phyloP scores from a whole-genome alignment of 2,329 filamentous ascomycete species.

The Paraphoma chrysanthemicola region DNA sequence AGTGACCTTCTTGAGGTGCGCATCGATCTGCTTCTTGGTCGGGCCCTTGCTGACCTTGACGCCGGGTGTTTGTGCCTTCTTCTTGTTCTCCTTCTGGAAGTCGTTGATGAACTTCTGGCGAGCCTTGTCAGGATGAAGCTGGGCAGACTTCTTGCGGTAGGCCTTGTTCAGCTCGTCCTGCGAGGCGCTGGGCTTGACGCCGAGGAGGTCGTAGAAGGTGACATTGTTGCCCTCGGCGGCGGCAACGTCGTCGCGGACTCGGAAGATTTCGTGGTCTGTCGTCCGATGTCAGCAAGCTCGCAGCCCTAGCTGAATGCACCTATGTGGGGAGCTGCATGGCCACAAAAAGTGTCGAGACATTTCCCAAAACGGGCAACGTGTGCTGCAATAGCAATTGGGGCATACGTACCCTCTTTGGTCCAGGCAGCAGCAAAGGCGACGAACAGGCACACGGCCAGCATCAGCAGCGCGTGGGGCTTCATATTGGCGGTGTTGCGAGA shows the following conservation, averaged over 20 bases:
- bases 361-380: background rate
- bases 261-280: constrained; percentile 96
- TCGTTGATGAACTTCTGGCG: constrained; percentile 80
- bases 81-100: constrained; percentile 61
- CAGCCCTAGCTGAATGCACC: constrained; percentile 21
- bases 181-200: constrained; percentile 73
- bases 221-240: constrained; percentile 76
- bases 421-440: constrained; percentile 77
- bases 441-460: constrained; percentile 73
- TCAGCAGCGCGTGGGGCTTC: constrained; percentile 70
- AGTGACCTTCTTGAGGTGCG: constrained; percentile 79
- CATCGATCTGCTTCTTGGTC: constrained; percentile 75
- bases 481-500: constrained; percentile 58
- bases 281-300: constrained; percentile 24
- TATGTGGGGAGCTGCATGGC: constrained; percentile 12
- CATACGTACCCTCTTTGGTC: constrained; percentile 78
- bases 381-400: background rate
- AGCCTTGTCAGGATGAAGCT: constrained; percentile 94
- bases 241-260: constrained; percentile 85
- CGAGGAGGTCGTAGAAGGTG: constrained; percentile 94
- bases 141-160: constrained; percentile 83
- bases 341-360: background rate
- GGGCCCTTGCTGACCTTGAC: constrained; percentile 75
- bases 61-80: constrained; percentile 60
- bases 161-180: constrained; percentile 92